These are phyloP conservation scores for Penicillium sp. DNA, from an alignment of 2,329 filamentous ascomycete species.

Conservation along the genomic window DNA sequence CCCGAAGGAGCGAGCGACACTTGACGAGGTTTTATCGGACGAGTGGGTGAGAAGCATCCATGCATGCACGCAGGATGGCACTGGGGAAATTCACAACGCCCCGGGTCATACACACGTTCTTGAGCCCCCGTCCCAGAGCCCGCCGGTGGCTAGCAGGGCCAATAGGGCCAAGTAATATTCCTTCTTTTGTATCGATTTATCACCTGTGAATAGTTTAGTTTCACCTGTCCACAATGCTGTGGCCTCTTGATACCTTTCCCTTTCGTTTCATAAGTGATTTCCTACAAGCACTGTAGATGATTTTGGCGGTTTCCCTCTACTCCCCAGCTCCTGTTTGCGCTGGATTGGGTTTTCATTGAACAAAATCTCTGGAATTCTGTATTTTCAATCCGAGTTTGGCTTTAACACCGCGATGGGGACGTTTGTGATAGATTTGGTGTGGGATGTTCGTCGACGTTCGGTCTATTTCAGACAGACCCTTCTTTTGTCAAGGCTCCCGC, in stretches of 20 bases:
- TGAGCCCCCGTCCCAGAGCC: slow-evolving; percentile 56
- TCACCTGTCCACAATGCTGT: not conserved
- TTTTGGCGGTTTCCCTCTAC: not conserved
- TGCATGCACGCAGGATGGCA: slow-evolving; percentile 75
- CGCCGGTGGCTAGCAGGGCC: slow-evolving; percentile 36
- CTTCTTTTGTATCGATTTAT: slow-evolving; percentile 20
- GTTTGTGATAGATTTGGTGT: not conserved
- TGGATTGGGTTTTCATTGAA: slow-evolving; percentile 5
- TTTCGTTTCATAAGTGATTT: slow-evolving; percentile 8
- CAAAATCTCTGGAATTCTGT: not conserved
- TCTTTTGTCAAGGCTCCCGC: not conserved
- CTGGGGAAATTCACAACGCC: slow-evolving; percentile 67
- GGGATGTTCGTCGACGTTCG: not conserved
- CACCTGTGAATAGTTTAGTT: slow-evolving; percentile 21
- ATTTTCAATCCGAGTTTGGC: not conserved
- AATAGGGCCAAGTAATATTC: slow-evolving; percentile 29
- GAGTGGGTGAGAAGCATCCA: slow-evolving; percentile 83
- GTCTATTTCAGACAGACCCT: not conserved
- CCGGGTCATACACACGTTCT: slow-evolving; percentile 79
- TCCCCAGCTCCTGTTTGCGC: not conserved
- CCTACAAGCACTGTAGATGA: slow-evolving; percentile 10
- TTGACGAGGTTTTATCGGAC: slow-evolving; percentile 82
- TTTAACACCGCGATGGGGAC: not conserved
- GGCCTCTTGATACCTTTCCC: slow-evolving; percentile 3
- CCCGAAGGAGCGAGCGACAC: slow-evolving; percentile 73